These are phyloP conservation scores for Apiotrichum montevideense DNA, from an alignment of 1,284 basidiomycete species.

Conservation along the genomic window DNA sequence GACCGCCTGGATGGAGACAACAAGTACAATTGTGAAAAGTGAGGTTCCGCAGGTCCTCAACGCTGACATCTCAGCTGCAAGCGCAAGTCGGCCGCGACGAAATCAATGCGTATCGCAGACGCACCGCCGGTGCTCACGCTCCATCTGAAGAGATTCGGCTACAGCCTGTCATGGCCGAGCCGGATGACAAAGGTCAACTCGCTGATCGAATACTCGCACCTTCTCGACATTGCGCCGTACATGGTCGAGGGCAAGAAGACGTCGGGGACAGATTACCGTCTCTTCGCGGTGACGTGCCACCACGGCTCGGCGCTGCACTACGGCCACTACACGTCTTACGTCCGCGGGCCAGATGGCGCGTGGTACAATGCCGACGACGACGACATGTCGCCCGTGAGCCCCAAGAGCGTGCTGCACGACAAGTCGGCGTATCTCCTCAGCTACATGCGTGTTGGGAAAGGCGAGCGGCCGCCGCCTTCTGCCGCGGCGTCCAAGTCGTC, in stretches of 20 bases:
- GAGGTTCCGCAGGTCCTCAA: constrained; percentile 70
- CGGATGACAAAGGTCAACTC: constrained; percentile 80
- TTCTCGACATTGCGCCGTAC: constrained; percentile 66
- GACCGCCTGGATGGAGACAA: constrained; percentile 83
- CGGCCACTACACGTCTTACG: constrained; percentile 89
- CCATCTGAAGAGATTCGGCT: constrained; percentile 92
- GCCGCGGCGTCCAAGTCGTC: constrained; percentile 40
- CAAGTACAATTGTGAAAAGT: constrained; percentile 99
- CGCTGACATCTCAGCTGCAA: constrained; percentile 46
- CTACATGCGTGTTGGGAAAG: constrained; percentile 59
- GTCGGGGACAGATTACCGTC: constrained; percentile 69
- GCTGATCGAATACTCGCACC: constrained; percentile 69
- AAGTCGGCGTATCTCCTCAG: constrained; percentile 90
- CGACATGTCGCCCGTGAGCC: constrained; percentile 52
- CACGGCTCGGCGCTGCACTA: constrained; percentile 87
- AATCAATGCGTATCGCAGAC: constrained; percentile 62
- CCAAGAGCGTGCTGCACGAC: constrained; percentile 53
- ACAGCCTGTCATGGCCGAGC: constrained; percentile 30
- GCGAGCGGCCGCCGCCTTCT: constrained; percentile 7
- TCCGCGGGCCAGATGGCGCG: constrained; percentile 62
- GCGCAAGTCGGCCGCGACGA: constrained; percentile 34
- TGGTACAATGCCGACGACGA: constrained; percentile 98
- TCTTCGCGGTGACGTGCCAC: constrained; percentile 91
- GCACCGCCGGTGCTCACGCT: constrained; percentile 87
- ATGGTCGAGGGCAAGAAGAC: constrained; percentile 64